These are phyloP conservation scores for Tolypocladium capitatum DNA, from an alignment of 2,329 filamentous ascomycete species.

Conservation along the genomic window DNA sequence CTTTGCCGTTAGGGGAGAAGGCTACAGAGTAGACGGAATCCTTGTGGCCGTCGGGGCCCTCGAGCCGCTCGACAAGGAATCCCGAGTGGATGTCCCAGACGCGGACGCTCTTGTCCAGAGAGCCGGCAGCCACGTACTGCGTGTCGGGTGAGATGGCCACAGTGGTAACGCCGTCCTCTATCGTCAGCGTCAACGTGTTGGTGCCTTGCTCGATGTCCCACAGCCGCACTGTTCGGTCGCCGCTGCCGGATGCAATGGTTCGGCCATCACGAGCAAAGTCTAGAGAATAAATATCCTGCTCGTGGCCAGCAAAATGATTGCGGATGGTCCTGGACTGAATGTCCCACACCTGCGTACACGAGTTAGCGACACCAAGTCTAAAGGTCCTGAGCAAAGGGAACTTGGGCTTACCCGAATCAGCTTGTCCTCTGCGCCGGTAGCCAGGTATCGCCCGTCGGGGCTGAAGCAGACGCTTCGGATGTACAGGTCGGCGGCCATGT, in stretches of 20 bases:
- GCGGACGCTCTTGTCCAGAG: slow-evolving; percentile 91
- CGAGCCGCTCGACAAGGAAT: slow-evolving; percentile 78
- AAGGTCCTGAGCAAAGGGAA: neutral
- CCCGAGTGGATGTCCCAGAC: slow-evolving; percentile 89
- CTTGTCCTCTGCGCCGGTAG: slow-evolving; percentile 95
- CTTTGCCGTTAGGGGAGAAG: slow-evolving; percentile 84
- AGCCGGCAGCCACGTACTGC: slow-evolving; percentile 86
- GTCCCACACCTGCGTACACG: slow-evolving; percentile 67
- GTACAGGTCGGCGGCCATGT: slow-evolving; percentile 84
- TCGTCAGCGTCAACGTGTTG: slow-evolving; percentile 73
- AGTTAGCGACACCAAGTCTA: slow-evolving; percentile 6
- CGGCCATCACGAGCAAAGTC: slow-evolving; percentile 91
- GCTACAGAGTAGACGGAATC: slow-evolving; percentile 95
- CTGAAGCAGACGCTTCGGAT: slow-evolving; percentile 98
- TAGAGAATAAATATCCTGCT: slow-evolving; percentile 95
- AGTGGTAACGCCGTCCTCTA: slow-evolving; percentile 94
- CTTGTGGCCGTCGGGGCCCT: slow-evolving; percentile 88
- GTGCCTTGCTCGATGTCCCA: slow-evolving; percentile 87
- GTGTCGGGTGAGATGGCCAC: slow-evolving; percentile 95
- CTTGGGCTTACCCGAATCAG: slow-evolving; percentile 65
- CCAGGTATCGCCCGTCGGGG: slow-evolving; percentile 84
- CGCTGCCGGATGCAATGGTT: slow-evolving; percentile 89
- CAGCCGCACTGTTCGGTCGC: slow-evolving; percentile 84
- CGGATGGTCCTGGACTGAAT: slow-evolving; percentile 73
- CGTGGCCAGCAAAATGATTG: slow-evolving; percentile 89